Conservation (phyloP, 2,329 filamentous ascomycete genomes). For the Colletotrichum sojae region DNA sequence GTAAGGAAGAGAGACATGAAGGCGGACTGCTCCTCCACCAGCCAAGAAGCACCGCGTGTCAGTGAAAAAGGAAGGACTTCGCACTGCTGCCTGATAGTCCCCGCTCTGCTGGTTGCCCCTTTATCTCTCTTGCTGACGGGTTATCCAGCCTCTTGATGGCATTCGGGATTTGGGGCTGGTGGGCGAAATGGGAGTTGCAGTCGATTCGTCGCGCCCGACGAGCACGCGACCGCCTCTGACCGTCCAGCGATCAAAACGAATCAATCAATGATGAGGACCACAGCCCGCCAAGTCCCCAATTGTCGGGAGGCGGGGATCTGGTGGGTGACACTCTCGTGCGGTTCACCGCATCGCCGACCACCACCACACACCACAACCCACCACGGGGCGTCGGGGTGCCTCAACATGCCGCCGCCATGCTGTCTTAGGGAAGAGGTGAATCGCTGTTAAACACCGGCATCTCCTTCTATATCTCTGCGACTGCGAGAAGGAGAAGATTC, state of each 20-base stretch:
- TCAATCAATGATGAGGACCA: neutral
- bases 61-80: neutral
- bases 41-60: constrained; percentile 4
- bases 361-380: neutral
- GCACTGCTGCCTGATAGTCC: neutral
- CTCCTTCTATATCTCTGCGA: too few relatives aligned
- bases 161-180: too few relatives aligned
- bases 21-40: neutral
- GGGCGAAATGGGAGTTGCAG: too few relatives aligned
- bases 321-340: constrained; percentile 1
- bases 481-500: neutral
- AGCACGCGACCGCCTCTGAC: constrained; percentile 18
- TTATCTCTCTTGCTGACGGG: neutral
- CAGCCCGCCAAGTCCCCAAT: too few relatives aligned
- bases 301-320: neutral
- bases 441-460: too few relatives aligned
- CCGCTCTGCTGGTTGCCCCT: constrained; percentile 22
- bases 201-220: neutral
- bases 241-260: neutral
- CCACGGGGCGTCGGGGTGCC: constrained; percentile 28
- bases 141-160: too few relatives aligned
- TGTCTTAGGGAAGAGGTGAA: constrained; percentile 3
- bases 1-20: neutral
- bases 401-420: constrained; percentile 24
- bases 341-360: constrained; percentile 14